Base-by-base conservation (phyloP, 257 asterid genomes). In the Lycium ferocissimum region DNA sequence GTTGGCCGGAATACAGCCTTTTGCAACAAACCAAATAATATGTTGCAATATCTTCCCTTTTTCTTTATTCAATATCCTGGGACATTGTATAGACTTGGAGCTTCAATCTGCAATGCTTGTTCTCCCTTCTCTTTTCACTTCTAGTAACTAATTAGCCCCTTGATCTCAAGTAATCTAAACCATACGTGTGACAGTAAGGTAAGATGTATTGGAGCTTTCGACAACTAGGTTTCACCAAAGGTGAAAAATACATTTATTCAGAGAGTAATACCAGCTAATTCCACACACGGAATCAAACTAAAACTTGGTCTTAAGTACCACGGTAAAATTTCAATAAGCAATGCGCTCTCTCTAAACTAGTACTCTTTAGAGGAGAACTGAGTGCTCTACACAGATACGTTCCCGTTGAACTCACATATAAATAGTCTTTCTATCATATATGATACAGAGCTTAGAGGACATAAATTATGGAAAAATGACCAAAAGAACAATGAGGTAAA, bases 261-360 rank as follows among this genome's bases (percentile, higher is more conserved):
- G 15, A 35, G 17, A 43, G 15, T 12, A 81, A 54, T n/a, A 81
- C 22, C 13, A 2, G 45, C 45, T 2, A 37, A 51, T 59, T 43
- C 11, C 40, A 51, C 45, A 5, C 20, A 18, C 65, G 22, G 14
- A 54, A 78, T 38, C 73, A 59, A 67, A 45, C 63, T 49, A 56
- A 58, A 54, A 71, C 62, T 84, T 43, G 70, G 79, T 67, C 65
- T 73, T 73, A 20, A 43, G 71, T 81, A 84, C 69, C 63, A 82
- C 65, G 83, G 54, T 56, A 9, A 33, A 43, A 54, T 78, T 57
- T 86, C 69, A 61, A 84, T 86, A 75, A 65, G 56, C 83, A 73
- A 80, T 22, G 69, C 84, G 75, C 84, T 83, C 53, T 26, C 33
- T 26, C 33, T 26, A 26, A 26, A 26, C 0, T 26, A 26, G 33